Conservation (phyloP, 1,139 yeast genomes). For the Debaryomyces singareniensis region DNA sequence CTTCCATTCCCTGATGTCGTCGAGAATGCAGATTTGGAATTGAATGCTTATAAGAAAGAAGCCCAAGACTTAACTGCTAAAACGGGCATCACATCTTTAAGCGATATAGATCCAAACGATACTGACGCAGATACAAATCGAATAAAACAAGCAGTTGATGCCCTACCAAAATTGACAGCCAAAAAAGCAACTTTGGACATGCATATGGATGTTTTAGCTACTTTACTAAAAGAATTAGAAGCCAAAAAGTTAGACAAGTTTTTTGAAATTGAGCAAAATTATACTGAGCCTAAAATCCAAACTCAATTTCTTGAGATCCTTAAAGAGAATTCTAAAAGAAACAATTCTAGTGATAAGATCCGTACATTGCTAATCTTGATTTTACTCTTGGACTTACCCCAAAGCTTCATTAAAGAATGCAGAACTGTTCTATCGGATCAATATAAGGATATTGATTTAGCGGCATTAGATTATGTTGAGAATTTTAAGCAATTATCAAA, state of each 20-base stretch:
- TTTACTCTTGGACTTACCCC: conserved; percentile 48
- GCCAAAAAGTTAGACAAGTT: conserved; percentile 81
- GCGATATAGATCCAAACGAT: conserved; percentile 65
- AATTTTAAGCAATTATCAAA: conserved; percentile 77
- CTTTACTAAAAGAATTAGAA: conserved; percentile 76
- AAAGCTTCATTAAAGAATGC: conserved; percentile 56
- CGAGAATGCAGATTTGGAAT: conserved; percentile 83
- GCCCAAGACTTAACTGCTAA: conserved; percentile 79
- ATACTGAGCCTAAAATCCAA: conserved; percentile 55
- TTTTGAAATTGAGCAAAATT: conserved; percentile 86
- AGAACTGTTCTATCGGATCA: conserved; percentile 53
- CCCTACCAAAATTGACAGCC: conserved; percentile 86
- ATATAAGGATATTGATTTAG: conserved; percentile 54
- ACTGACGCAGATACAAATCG: conserved; percentile 60
- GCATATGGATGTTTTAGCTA: conserved; percentile 94
- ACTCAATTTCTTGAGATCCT: conserved; percentile 54
- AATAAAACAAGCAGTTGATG: conserved; percentile 84
- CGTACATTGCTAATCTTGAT: conserved; percentile 80
- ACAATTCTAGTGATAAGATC: conserved; percentile 69
- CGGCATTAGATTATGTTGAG: conserved; percentile 65
- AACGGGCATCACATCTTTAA: conserved; percentile 66
- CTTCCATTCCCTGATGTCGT: conserved; percentile 97
- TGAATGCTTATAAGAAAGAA: conserved; percentile 74
- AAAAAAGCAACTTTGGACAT: conserved; percentile 84
- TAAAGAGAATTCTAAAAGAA: conserved; percentile 41